Conservation (phyloP, 2,329 filamentous ascomycete genomes). For the Davidsoniella eucalypti region DNA sequence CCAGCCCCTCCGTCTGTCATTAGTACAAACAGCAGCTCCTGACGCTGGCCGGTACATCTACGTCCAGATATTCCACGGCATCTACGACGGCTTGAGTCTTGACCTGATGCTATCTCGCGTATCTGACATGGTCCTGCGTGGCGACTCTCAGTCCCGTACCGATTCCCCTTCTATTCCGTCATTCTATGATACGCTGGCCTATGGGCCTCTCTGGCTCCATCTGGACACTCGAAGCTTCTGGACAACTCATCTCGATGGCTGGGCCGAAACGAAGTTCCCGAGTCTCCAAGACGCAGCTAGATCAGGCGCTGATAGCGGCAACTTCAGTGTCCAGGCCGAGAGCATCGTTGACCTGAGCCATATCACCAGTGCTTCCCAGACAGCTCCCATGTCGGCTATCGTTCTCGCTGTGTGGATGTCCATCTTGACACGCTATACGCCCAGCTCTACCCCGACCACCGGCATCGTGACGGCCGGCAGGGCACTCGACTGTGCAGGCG, state of each 20-base stretch:
- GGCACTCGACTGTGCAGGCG: constrained; percentile 47
- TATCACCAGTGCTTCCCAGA: constrained; percentile 36
- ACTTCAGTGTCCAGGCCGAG: constrained; percentile 10
- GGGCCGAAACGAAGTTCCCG: constrained; percentile 14
- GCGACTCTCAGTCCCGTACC: not conserved
- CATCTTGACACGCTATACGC: constrained; percentile 37
- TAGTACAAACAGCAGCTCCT: constrained; percentile 19
- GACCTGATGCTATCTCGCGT: constrained; percentile 40
- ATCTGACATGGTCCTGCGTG: not conserved
- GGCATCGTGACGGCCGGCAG: constrained; percentile 70
- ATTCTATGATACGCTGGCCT: constrained; percentile 50
- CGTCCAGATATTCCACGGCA: constrained; percentile 64
- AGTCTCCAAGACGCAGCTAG: constrained; percentile 6
- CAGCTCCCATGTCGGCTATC: constrained; percentile 63
- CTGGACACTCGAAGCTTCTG: constrained; percentile 43
- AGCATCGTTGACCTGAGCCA: constrained; percentile 21
- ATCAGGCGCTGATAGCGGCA: constrained; percentile 12
- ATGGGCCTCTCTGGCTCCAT: constrained; percentile 47
- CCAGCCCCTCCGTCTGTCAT: constrained; percentile 34
- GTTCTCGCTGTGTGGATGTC: constrained; percentile 60
- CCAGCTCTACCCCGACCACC: constrained; percentile 32
- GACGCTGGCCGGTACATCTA: constrained; percentile 25
- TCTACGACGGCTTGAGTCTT: constrained; percentile 77
- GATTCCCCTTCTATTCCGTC: not conserved
- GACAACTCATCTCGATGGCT: constrained; percentile 35